A percentile compares a stretch with the other conserved stretches of the same genome.
Evolutionary conservation across 2,329 filamentous ascomycete species (phyloP).

Genomic region (Metarhizium guizhouense): DNA sequence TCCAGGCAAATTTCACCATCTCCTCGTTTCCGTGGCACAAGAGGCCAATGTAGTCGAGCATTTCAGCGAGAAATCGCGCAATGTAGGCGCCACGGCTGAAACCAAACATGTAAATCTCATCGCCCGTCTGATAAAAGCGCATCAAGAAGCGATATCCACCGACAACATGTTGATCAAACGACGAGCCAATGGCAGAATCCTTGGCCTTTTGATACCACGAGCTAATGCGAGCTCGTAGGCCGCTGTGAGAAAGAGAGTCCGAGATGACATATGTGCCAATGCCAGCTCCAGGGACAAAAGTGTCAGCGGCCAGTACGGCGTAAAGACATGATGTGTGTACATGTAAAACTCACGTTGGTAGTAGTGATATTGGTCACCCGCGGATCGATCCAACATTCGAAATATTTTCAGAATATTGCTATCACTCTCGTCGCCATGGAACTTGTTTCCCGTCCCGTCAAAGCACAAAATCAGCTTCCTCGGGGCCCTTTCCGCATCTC

Average conservation of each 20-base stretch:
- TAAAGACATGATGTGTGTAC: not conserved
- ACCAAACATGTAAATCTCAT: constrained; percentile 64
- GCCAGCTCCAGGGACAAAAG: constrained; percentile 35
- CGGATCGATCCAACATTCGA: constrained; percentile 56
- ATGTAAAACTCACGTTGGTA: constrained; percentile 43
- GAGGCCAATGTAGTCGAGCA: constrained; percentile 75
- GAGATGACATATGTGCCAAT: constrained; percentile 67
- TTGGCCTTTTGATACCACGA: constrained; percentile 66
- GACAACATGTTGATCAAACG: constrained; percentile 75
- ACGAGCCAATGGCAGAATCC: constrained; percentile 71
- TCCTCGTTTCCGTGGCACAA: constrained; percentile 78
- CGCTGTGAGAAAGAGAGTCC: constrained; percentile 48
- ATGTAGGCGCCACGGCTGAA: constrained; percentile 68
- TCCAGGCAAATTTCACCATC: constrained; percentile 78
- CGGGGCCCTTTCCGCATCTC: constrained; percentile 5
- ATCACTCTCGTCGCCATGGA: constrained; percentile 52
- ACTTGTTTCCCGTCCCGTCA: constrained; percentile 56
- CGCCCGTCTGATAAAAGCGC: constrained; percentile 57
- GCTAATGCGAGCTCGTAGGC: constrained; percentile 44
- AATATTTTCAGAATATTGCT: constrained; percentile 64
- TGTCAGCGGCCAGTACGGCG: not conserved
- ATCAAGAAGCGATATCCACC: constrained; percentile 74
- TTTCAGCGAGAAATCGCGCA: constrained; percentile 68
- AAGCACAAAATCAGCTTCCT: constrained; percentile 52
- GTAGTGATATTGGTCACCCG: constrained; percentile 53